Base-by-base conservation (phyloP, 176 grass and related monocot genomes). In the Leersia perrieri region DNA sequence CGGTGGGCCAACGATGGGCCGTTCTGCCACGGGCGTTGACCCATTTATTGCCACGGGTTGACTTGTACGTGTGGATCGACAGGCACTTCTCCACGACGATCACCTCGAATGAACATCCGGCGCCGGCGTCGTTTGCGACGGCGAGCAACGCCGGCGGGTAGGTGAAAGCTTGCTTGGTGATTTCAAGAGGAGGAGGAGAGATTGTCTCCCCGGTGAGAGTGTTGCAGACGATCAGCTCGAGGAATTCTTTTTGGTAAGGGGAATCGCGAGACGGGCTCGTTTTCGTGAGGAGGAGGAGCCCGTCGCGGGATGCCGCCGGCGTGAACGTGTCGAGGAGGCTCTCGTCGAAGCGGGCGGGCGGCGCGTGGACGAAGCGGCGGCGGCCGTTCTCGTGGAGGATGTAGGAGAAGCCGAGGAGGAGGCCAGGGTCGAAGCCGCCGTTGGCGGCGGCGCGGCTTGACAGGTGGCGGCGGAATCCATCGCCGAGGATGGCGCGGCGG, bases 401-500 rank as follows among this genome's bases (percentile, higher is more conserved):
- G 78, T 61, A 87, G 63, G 85, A 75, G 29, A 62, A 45, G 29
- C 78, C 71, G 36, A 80, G 49, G 42, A 45, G 42, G 11, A 75
- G 35, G 1, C 16, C 9, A 16, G 30, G 71, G 78, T 45, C 57
- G 12, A 79, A 85, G 83, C 75, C 39, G 3, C 42, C 25, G 51
- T 3, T 3, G 22, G 28, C 28, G 26, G 9, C 10, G 60, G 68
- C 27, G 28, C 69, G 45, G 42, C 23, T 25, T 2, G 75, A 16
- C 0, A 63, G 69, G 0, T 45, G 20, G 28, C 61, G 44, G 28
- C 47, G 47, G 77, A 76, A 81, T 15, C 18, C 49, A 1, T 16
- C n/a, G 63, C 68, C 72, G 47, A 49, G 71, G 78, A 82, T 23
- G 62, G 39, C 51, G 4, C 39, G 25, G 39, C 55, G 85, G 53